phyloP scores from a whole-genome alignment of 441 rosid species.

The Aquilaria agallochum region DNA sequence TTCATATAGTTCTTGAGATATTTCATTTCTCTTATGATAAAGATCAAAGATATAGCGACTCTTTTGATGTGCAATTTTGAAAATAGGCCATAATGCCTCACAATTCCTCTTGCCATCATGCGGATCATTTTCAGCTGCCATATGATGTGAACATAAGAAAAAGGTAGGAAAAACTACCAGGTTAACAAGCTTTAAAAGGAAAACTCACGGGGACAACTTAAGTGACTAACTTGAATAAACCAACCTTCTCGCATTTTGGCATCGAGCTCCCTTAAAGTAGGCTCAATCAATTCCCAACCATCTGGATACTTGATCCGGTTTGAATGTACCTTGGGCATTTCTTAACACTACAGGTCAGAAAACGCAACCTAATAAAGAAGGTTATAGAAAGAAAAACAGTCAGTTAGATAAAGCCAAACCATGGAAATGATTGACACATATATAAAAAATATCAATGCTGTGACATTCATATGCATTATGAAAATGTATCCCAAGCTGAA shows the following conservation, averaged over 20 bases:
- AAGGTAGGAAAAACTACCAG: neutral
- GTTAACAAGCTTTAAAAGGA: neutral
- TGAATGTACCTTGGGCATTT: slow-evolving; percentile 79
- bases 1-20: slow-evolving; percentile 70
- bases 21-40: slow-evolving; percentile 50
- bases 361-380: neutral
- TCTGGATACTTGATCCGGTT: slow-evolving; percentile 67
- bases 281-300: slow-evolving; percentile 89
- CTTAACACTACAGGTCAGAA: slow-evolving; percentile 1
- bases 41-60: slow-evolving; percentile 70
- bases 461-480: no score
- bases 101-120: slow-evolving; percentile 82
- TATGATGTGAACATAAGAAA: slow-evolving; percentile 1
- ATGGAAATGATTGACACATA: no score
- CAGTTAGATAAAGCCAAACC: no score
- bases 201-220: neutral
- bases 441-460: no score
- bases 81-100: slow-evolving; percentile 74
- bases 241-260: slow-evolving; percentile 89
- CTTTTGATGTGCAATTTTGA: slow-evolving; percentile 73
- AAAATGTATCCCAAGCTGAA: no score
- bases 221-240: neutral
- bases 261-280: slow-evolving; percentile 63
- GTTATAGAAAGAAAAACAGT: no score
- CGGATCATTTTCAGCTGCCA: slow-evolving; percentile 67